Evolutionary conservation across 139 green algal species (phyloP).

Genomic region (Micromonas commoda): DNA sequence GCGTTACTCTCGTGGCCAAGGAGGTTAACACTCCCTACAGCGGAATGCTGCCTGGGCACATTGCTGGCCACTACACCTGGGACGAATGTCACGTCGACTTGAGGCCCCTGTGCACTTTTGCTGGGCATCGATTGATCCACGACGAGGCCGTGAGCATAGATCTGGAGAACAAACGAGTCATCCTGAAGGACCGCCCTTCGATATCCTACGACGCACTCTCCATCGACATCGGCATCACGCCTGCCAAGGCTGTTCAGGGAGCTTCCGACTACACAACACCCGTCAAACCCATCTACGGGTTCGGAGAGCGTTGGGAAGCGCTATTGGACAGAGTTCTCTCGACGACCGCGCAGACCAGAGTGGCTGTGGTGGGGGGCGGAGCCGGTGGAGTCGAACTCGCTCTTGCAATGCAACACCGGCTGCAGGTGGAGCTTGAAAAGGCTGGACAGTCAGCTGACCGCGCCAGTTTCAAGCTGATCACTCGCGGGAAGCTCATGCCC

Average conservation of each 20-base stretch:
- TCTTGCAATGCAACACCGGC: conserved; percentile 63
- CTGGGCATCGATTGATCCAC: conserved; percentile 65
- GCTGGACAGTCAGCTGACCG: background rate
- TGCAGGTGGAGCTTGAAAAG: conserved; percentile 46
- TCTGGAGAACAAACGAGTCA: background rate
- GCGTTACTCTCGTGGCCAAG: conserved; percentile 77
- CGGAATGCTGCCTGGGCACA: conserved; percentile 92
- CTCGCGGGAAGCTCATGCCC: conserved; percentile 45
- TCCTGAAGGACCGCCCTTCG: conserved; percentile 42
- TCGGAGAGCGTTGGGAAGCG: conserved; percentile 38
- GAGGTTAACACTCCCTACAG: conserved; percentile 88
- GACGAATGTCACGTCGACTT: conserved; percentile 95
- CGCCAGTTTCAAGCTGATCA: conserved; percentile 28
- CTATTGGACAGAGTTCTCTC: conserved; percentile 32
- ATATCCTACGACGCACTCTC: conserved; percentile 84
- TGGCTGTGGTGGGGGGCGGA: conserved; percentile 84
- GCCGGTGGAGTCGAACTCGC: conserved; percentile 83
- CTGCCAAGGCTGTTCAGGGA: conserved; percentile 40
- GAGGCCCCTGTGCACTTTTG: conserved; percentile 55
- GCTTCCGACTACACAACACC: conserved; percentile 56
- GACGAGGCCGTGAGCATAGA: conserved; percentile 51
- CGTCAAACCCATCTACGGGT: conserved; percentile 89
- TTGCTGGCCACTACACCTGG: conserved; percentile 80
- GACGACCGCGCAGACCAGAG: background rate
- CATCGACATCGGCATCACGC: conserved; percentile 79